A percentile compares a stretch with the other conserved stretches of the same genome.
Conservation (phyloP, 257 asterid genomes). For the Solanum chmielewskii region DNA sequence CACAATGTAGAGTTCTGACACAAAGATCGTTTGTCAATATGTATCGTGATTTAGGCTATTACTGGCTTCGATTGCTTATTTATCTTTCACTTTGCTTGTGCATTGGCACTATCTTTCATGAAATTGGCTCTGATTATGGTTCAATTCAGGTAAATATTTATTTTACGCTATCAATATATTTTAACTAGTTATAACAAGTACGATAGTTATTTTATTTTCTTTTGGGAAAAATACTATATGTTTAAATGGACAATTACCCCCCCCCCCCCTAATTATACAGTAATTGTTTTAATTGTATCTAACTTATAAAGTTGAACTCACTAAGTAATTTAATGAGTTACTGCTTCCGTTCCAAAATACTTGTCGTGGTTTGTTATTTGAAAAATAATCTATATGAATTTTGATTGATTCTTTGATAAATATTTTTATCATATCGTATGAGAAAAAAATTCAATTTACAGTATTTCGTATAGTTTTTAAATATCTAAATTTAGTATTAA, state of each 20-base stretch:
- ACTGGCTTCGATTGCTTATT: conserved; percentile 53
- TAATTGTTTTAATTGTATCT: not conserved
- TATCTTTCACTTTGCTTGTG: conserved; percentile 38
- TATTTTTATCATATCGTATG: not conserved
- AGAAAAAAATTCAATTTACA: not conserved
- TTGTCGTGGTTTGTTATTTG: not conserved
- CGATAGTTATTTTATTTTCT: not conserved
- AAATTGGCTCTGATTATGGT: conserved; percentile 31
- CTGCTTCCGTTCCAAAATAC: not conserved
- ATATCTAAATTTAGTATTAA: not conserved
- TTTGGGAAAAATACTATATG: not conserved
- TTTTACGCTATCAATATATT: not conserved
- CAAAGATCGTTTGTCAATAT: conserved; percentile 43
- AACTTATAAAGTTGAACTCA: not conserved
- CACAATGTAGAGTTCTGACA: conserved; percentile 40
- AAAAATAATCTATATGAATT: not conserved
- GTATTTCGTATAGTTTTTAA: not conserved
- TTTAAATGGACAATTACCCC: not conserved
- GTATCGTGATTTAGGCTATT: conserved; percentile 56
- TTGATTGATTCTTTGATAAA: not conserved
- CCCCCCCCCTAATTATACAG: no score
- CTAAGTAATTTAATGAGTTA: no score
- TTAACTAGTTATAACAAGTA: not conserved
- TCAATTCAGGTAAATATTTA: conserved; percentile 36
- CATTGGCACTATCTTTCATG: conserved; percentile 35